Conservation (phyloP, 352 stramenopile genomes). For the Phytopythium mirpurense region DNA sequence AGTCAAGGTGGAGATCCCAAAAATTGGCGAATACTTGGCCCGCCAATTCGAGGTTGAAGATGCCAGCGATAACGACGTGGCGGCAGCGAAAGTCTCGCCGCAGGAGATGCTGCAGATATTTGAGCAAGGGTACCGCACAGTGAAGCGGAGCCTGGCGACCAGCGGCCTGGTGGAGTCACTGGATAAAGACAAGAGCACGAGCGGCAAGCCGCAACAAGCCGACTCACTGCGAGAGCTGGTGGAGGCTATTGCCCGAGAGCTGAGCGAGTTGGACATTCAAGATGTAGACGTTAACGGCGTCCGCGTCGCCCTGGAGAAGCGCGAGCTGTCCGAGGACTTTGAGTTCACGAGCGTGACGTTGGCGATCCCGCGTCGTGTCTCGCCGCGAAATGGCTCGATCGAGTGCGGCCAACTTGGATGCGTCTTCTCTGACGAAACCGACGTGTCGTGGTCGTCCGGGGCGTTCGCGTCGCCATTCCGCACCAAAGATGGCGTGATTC, state of each 20-base stretch:
- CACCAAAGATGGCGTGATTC: neutral
- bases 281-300: neutral
- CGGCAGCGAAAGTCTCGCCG: neutral
- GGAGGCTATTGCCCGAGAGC: neutral
- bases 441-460: neutral
- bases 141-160: neutral
- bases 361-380: neutral
- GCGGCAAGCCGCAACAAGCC: neutral
- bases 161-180: neutral
- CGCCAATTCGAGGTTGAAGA: neutral
- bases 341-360: slow-evolving; percentile 6
- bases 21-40: slow-evolving; percentile 12
- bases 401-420: slow-evolving; percentile 2
- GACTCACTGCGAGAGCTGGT: neutral
- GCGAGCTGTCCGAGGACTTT: slow-evolving; percentile 4
- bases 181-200: neutral
- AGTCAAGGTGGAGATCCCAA: slow-evolving; percentile 13
- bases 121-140: neutral
- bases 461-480: neutral
- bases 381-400: neutral
- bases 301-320: neutral
- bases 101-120: neutral
- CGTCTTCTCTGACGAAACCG: neutral
- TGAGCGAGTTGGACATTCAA: neutral
- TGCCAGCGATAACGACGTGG: neutral